These are phyloP conservation scores for Diplocarpon rosae DNA, from an alignment of 2,329 filamentous ascomycete species.

Conservation along the genomic window DNA sequence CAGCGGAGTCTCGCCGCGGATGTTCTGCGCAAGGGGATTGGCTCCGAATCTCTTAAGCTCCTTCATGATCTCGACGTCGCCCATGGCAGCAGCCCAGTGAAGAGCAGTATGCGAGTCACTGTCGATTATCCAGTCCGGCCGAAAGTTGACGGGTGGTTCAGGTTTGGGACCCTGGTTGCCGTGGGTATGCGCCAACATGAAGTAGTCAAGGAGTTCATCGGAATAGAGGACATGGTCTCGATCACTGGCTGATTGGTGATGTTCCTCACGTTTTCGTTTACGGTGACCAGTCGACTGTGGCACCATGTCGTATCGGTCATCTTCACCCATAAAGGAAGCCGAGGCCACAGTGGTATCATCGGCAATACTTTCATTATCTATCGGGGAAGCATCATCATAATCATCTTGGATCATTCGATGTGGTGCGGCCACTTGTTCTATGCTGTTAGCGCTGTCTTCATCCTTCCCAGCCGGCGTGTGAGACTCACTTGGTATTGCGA, in stretches of 20 bases:
- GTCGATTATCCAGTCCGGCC: conserved; percentile 87
- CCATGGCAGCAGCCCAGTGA: conserved; percentile 97
- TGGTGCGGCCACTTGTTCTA: conserved; percentile 30
- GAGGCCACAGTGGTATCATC: conserved; percentile 77
- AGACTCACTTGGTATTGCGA: conserved; percentile 32
- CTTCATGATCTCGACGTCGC: conserved; percentile 82
- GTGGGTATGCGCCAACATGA: conserved; percentile 66
- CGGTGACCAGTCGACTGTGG: conserved; percentile 50
- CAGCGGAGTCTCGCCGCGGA: conserved; percentile 75
- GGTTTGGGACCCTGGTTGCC: conserved; percentile 46
- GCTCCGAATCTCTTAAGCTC: conserved; percentile 76
- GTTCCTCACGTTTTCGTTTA: conserved; percentile 70
- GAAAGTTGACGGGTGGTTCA: conserved; percentile 73
- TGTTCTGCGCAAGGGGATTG: conserved; percentile 57
- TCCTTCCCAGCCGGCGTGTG: background rate
- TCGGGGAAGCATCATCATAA: conserved; percentile 51
- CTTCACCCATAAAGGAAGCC: conserved; percentile 75
- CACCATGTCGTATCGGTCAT: conserved; percentile 62
- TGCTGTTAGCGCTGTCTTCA: conserved; percentile 18
- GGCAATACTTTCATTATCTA: conserved; percentile 64
- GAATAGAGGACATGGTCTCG: conserved; percentile 85
- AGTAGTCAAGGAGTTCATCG: conserved; percentile 91
- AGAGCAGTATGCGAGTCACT: conserved; percentile 85
- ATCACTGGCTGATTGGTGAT: conserved; percentile 53
- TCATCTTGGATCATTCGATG: conserved; percentile 44